Evolutionary conservation across 2,329 filamentous ascomycete species (phyloP).

Genomic region (Fulvia fulva): DNA sequence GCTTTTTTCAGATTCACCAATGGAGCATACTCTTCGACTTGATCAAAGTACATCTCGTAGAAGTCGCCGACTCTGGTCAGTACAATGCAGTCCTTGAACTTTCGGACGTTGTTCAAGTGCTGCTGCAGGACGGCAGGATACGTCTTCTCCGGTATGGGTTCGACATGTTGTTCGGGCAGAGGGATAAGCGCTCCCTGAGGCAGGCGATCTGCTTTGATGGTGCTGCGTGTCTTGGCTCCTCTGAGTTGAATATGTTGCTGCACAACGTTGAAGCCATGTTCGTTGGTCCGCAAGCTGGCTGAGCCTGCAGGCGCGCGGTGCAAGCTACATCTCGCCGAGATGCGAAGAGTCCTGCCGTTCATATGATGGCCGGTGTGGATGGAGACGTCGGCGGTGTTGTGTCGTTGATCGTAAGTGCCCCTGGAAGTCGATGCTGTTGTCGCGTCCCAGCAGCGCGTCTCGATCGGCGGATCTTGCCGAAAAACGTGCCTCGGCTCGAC

Average conservation of each 20-base stretch:
- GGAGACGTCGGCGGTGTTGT: neutral
- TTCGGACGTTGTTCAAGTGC: constrained; percentile 82
- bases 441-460: neutral
- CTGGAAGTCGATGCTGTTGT: neutral
- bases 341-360: neutral
- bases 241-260: neutral
- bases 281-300: neutral
- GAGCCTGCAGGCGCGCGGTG: neutral
- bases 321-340: neutral
- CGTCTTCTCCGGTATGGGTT: constrained; percentile 41
- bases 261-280: neutral
- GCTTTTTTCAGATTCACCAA: constrained; percentile 84
- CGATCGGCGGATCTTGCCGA: neutral
- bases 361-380: neutral
- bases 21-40: constrained; percentile 84
- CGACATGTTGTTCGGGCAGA: constrained; percentile 41
- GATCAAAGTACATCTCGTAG: constrained; percentile 96
- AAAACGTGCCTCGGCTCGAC: neutral
- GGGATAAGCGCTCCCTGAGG: constrained; percentile 54
- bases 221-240: constrained; percentile 39
- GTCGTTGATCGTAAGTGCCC: neutral
- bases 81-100: constrained; percentile 84
- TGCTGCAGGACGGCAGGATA: constrained; percentile 91
- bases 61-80: constrained; percentile 92
- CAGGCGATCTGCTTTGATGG: constrained; percentile 42